Percentiles rank a stretch among this genome's conserved stretches.
These are phyloP conservation scores for Camelina neglecta DNA, from an alignment of 345 rosid genomes.

Conservation along the genomic window DNA sequence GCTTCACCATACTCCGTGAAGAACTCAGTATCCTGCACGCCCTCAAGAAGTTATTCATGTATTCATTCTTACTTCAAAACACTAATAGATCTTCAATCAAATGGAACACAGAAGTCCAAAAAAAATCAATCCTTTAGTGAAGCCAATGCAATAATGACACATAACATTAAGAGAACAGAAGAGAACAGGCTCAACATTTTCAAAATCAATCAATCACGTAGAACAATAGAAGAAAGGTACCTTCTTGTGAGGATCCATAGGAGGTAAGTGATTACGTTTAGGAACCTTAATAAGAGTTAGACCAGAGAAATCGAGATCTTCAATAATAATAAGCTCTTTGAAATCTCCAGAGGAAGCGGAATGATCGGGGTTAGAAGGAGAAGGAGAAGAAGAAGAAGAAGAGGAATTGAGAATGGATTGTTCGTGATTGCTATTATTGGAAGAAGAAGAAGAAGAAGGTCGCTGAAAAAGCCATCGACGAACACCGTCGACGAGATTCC, in stretches of 20 bases:
- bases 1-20: conserved; percentile 99
- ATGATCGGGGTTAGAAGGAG: conserved; percentile 28
- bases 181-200: neutral
- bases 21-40: conserved; percentile 70
- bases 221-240: conserved; percentile 36
- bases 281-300: conserved; percentile 62
- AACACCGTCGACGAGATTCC: conserved; percentile 78
- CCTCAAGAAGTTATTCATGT: conserved; percentile 36
- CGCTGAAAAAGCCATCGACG: conserved; percentile 92
- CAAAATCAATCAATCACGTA: no score
- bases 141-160: neutral
- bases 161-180: conserved; percentile 5
- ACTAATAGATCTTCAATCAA: neutral
- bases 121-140: neutral
- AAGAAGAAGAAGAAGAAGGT: conserved; percentile 49
- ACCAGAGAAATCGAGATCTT: conserved; percentile 62
- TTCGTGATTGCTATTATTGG: conserved; percentile 24
- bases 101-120: neutral
- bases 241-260: conserved; percentile 83
- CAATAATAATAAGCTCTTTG: conserved; percentile 36
- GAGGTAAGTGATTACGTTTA: conserved; percentile 51
- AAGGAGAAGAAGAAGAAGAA: conserved; percentile 22
- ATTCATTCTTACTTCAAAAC: neutral
- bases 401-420: conserved; percentile 33
- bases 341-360: neutral